Evolutionary conservation across 2,329 filamentous ascomycete species (phyloP).

Genomic region (Ceratocystis cacaofunesta): DNA sequence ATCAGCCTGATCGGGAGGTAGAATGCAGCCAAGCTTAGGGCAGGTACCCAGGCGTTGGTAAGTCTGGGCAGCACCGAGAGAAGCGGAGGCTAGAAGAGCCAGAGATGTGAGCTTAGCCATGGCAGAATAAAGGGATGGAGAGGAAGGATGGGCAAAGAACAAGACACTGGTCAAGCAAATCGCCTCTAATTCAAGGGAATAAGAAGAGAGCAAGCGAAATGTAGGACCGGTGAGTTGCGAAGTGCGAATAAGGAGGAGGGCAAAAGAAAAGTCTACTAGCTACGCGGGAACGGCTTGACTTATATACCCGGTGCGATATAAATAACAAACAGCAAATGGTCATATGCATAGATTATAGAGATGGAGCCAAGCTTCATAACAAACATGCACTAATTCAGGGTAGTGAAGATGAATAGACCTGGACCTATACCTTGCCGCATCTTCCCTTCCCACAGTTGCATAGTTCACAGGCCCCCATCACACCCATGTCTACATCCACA

Average conservation of each 20-base stretch:
- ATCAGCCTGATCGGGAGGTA: constrained; percentile 53
- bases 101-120: constrained; percentile 15
- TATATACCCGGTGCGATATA: background rate
- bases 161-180: constrained; percentile 2
- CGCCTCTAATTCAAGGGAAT: background rate
- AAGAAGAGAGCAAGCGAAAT: constrained; percentile 1
- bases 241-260: background rate
- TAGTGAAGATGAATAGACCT: too few relatives aligned
- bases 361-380: too few relatives aligned
- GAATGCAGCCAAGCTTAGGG: constrained; percentile 42
- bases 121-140: background rate
- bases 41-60: constrained; percentile 46
- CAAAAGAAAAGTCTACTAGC: background rate
- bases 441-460: background rate
- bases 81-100: constrained; percentile 10
- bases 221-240: background rate
- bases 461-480: background rate
- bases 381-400: background rate
- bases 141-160: background rate
- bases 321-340: background rate
- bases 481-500: background rate
- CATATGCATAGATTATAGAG: too few relatives aligned
- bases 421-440: too few relatives aligned
- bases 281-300: background rate
- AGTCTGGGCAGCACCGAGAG: constrained; percentile 34